Percentiles rank a stretch among this genome's conserved stretches.
phyloP scores from a whole-genome alignment of 2,329 filamentous ascomycete species.

The Polychaeton citri region DNA sequence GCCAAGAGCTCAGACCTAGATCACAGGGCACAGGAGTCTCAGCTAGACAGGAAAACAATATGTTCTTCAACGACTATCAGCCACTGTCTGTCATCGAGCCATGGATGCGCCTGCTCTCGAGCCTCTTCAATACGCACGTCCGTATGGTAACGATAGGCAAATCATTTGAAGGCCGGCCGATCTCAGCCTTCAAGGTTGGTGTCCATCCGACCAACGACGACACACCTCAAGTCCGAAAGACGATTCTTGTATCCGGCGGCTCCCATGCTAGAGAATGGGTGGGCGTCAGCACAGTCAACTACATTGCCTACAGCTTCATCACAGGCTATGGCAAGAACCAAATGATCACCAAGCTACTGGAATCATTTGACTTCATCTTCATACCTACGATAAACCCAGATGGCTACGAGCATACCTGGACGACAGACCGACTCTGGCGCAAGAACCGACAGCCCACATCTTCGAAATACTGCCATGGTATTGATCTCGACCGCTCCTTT shows the following conservation, averaged over 20 bases:
- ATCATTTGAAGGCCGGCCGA: conserved; percentile 79
- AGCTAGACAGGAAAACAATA: conserved; percentile 41
- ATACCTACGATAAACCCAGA: conserved; percentile 86
- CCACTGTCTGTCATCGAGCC: conserved; percentile 70
- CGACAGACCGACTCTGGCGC: conserved; percentile 81
- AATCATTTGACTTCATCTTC: conserved; percentile 77
- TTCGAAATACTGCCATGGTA: conserved; percentile 68
- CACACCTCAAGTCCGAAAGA: conserved; percentile 47
- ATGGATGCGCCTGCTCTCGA: conserved; percentile 83
- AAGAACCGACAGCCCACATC: conserved; percentile 81
- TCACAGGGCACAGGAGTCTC: too few species aligned
- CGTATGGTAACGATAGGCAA: conserved; percentile 62
- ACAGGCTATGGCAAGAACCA: conserved; percentile 63
- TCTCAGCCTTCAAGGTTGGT: conserved; percentile 68
- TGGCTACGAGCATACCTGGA: conserved; percentile 89
- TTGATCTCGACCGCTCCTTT: conserved; percentile 83
- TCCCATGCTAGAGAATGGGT: conserved; percentile 97
- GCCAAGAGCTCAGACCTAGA: too few species aligned
- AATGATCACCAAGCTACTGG: conserved; percentile 61
- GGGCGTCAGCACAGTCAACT: conserved; percentile 78
- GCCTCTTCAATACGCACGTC: conserved; percentile 77
- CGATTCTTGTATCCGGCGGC: conserved; percentile 70
- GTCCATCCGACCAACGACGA: conserved; percentile 38
- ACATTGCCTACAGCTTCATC: conserved; percentile 77
- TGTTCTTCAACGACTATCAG: conserved; percentile 91